Evolutionary conservation across 805 yeast genomes (phyloP), one percentile per base, ranked within the genome.

Genomic region (Cyberlindnera japonica): DNA sequence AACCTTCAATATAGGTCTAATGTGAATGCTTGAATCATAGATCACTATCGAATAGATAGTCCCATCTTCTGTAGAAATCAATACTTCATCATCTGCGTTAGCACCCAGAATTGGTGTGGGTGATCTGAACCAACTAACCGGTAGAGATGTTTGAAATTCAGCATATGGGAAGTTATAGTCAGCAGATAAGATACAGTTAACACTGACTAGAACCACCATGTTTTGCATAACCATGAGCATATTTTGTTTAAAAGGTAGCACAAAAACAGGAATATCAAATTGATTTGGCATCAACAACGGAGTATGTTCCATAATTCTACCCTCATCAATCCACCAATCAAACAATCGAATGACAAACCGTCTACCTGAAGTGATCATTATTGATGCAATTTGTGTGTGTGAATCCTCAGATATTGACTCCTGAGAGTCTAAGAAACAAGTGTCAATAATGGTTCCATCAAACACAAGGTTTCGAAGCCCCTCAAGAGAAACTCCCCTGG

Each of bases 161-260:
- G 25, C 30, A 4, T 42, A 39, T 2, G 47, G 40, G 41, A 72
- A 71, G 20, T 62, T 53, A 38, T 65, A 64, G 35, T 70, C 71
- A 0, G 75, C 80, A 5, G 78, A 71, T 16, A 71, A 53, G 3
- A 75, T 67, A 35, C 72, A 69, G 43, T 71, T 73, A 4, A 69
- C 53, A 5, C 68, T 62, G 2, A 73, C 58, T 0, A 71, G 42
- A 5, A 62, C 50, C 4, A 75, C 37, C 21, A 56, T 58, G 3
- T 58, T 48, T 15, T 63, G 61, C 38, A 57, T 53, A 6, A 73
- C 64, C 42, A 70, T 63, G 16, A 75, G 51, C 23, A 73, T 69
- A 10, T 66, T 57, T 13, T 61, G 57, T 7, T 62, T 54, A 17
- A 71, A 53, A 0, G 79, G 71, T 0, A 70, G 50, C 3, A 69